Evolutionary conservation across 1,284 basidiomycete genomes (phyloP).

Genomic region (Laetiporus sulphureus): DNA sequence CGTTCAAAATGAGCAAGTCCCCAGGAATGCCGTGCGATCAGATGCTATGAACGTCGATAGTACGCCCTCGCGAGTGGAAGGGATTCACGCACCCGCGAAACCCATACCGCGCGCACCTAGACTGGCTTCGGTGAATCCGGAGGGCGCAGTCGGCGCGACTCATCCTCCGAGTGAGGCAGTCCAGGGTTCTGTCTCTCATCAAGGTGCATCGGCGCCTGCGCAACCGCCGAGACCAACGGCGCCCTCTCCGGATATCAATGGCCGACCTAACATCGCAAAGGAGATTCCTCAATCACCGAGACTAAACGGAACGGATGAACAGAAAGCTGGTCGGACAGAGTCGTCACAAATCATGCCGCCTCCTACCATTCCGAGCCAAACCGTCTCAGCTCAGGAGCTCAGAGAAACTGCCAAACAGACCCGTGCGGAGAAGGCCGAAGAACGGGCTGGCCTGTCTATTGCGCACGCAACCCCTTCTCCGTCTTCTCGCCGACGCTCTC

Average conservation of each 20-base stretch:
- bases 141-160: background rate
- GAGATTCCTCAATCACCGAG: conserved; percentile 39
- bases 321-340: conserved; percentile 27
- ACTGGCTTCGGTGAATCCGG: background rate
- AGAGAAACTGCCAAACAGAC: conserved; percentile 70
- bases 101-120: background rate
- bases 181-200: too few species aligned
- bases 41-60: conserved; percentile 38
- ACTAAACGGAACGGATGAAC: conserved; percentile 14
- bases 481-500: conserved; percentile 48
- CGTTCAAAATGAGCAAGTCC: conserved; percentile 20
- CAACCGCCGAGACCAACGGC: too few species aligned
- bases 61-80: too few species aligned
- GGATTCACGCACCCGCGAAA: too few species aligned
- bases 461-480: conserved; percentile 46
- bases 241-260: conserved; percentile 12
- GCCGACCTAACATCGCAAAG: conserved; percentile 22
- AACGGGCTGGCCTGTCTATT: conserved; percentile 16
- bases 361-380: conserved; percentile 73
- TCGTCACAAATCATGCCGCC: conserved; percentile 61
- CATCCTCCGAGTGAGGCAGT: too few species aligned
- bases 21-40: conserved; percentile 11
- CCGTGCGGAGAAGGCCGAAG: conserved; percentile 21
- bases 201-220: too few species aligned
- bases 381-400: conserved; percentile 71